These are phyloP conservation scores for Salix viminalis DNA, from an alignment of 345 rosid species.

Conservation along the genomic window DNA sequence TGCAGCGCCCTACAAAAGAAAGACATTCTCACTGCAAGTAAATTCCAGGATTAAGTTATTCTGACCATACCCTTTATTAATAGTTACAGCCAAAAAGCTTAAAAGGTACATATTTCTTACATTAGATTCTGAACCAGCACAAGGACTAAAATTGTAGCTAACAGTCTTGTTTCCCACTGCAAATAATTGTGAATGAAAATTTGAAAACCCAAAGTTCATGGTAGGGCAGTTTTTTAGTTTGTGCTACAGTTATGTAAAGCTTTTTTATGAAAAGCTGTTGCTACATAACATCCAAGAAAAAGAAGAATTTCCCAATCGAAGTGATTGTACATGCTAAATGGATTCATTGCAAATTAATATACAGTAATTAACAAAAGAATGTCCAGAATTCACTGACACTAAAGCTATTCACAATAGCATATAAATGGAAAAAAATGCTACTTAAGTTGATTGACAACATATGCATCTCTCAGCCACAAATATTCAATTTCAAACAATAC, in stretches of 20 bases:
- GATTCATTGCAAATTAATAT: neutral
- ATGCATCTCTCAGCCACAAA: neutral
- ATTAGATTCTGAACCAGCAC: neutral
- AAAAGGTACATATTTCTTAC: neutral
- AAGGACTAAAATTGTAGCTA: neutral
- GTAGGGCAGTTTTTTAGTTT: neutral
- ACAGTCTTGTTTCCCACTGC: neutral
- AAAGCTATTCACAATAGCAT: neutral
- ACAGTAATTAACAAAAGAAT: too few relatives aligned
- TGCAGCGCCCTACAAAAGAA: neutral
- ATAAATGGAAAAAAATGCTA: neutral
- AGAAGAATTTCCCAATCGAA: neutral
- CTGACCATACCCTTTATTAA: neutral
- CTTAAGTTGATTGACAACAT: neutral
- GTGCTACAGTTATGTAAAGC: neutral
- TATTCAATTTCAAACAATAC: constrained; percentile 25
- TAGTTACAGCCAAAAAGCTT: neutral
- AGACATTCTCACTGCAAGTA: neutral
- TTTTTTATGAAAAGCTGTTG: neutral
- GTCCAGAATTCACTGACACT: neutral
- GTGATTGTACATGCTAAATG: neutral
- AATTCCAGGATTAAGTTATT: neutral
- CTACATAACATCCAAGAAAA: neutral
- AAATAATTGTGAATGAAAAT: too few relatives aligned
- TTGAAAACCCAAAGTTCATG: neutral